Percentiles rank a stretch among this genome's conserved stretches.
These are phyloP conservation scores for Trichaptum fuscoviolaceum DNA, from an alignment of 768 basidiomycete species.

Conservation along the genomic window DNA sequence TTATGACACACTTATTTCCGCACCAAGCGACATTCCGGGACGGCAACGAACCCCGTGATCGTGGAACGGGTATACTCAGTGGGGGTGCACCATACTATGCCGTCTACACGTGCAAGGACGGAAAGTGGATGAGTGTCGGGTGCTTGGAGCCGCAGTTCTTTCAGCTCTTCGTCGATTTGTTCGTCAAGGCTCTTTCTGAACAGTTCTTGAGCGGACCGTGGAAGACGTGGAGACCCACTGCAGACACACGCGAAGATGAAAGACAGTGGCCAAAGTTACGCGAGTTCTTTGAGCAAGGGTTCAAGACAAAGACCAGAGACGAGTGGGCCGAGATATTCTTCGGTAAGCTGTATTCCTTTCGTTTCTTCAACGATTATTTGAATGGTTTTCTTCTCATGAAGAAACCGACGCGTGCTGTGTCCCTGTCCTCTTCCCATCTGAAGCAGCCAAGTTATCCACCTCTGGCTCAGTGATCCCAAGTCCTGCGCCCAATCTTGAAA, in stretches of 20 bases:
- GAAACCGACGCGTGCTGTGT: constrained; percentile 69
- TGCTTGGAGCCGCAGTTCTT: constrained; percentile 76
- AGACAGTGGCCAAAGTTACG: constrained; percentile 54
- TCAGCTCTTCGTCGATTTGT: constrained; percentile 49
- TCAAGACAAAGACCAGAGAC: constrained; percentile 52
- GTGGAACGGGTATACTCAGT: constrained; percentile 62
- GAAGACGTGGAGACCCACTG: constrained; percentile 46
- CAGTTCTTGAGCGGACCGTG: constrained; percentile 38
- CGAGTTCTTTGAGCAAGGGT: constrained; percentile 59
- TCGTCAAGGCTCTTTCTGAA: constrained; percentile 43
- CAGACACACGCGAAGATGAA: constrained; percentile 37
- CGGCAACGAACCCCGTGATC: constrained; percentile 20
- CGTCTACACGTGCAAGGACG: constrained; percentile 68
- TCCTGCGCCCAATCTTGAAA: constrained; percentile 46
- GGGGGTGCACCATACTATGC: constrained; percentile 78
- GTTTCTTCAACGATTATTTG: constrained; percentile 1
- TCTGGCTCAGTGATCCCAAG: constrained; percentile 35
- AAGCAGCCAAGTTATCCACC: constrained; percentile 46
- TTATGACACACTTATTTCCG: constrained; percentile 31
- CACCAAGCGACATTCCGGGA: constrained; percentile 32
- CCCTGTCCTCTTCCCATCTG: constrained; percentile 59
- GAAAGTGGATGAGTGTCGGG: constrained; percentile 70
- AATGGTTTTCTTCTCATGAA: constrained; percentile 28
- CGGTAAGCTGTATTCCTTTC: constrained; percentile 32
- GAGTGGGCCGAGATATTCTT: constrained; percentile 68